phyloP scores from a whole-genome alignment of 176 grass and related monocot genomes.

The Ampelocalamus luodianensis region DNA sequence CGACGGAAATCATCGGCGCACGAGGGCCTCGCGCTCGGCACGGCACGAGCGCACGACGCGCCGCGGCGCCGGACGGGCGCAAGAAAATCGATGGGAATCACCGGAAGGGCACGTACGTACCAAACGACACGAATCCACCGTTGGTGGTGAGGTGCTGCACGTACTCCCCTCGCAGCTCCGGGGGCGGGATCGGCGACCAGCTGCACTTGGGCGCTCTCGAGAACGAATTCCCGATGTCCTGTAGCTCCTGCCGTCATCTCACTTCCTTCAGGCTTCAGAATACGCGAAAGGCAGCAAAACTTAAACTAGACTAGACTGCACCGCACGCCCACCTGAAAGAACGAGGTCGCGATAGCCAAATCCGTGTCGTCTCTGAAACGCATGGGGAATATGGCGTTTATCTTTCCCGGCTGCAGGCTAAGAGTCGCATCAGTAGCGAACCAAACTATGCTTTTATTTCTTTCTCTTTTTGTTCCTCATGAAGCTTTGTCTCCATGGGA shows the following conservation, averaged over 20 bases:
- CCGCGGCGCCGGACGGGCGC: not conserved
- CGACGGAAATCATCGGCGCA: too few relatives aligned
- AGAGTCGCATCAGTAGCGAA: not conserved
- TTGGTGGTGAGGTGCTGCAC: constrained; percentile 81
- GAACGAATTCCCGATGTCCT: constrained; percentile 51
- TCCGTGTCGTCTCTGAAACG: constrained; percentile 88
- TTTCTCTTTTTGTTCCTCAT: too few relatives aligned
- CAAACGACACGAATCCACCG: constrained; percentile 90
- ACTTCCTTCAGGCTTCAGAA: not conserved
- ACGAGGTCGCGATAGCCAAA: constrained; percentile 75
- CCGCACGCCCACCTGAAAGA: constrained; percentile 65
- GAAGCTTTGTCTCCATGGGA: not conserved
- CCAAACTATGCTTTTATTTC: not conserved
- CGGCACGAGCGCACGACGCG: too few relatives aligned
- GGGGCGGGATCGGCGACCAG: constrained; percentile 91
- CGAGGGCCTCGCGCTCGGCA: too few relatives aligned
- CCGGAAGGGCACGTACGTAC: constrained; percentile 28
- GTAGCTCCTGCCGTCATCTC: constrained; percentile 60
- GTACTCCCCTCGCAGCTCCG: constrained; percentile 71
- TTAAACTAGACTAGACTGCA: not conserved
- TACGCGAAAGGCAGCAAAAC: not conserved
- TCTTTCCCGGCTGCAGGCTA: constrained; percentile 58
- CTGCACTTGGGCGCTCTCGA: constrained; percentile 61
- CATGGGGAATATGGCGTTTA: constrained; percentile 77
- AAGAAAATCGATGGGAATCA: not conserved